Percentiles rank a stretch among this genome's conserved stretches.
Evolutionary conservation across 768 basidiomycete species (phyloP).

Genomic region (Leccinellum luteum): DNA sequence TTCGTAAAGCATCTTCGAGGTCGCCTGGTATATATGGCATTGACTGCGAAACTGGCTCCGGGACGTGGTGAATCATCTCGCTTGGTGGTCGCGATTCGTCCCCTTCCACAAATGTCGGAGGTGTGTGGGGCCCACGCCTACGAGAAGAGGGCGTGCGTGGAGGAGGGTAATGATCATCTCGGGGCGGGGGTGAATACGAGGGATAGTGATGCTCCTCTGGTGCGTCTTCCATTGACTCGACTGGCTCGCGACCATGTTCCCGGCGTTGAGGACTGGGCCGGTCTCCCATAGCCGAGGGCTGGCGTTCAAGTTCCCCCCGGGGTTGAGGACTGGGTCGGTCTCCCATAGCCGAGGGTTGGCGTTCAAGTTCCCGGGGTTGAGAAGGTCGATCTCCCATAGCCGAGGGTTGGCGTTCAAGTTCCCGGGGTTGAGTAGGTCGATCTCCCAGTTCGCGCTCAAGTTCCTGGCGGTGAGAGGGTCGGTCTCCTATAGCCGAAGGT

Average conservation of each 20-base stretch:
- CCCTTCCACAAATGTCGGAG: slow-evolving; percentile 18
- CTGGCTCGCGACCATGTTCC: neutral
- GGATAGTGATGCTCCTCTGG: slow-evolving; percentile 2
- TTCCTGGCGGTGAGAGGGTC: too few species aligned
- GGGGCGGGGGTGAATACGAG: slow-evolving; percentile 5
- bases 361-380: neutral
- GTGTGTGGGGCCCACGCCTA: slow-evolving; percentile 12
- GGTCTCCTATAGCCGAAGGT: neutral
- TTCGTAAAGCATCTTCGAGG: slow-evolving; percentile 45
- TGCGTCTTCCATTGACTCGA: neutral
- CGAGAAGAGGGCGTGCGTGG: slow-evolving; percentile 16
- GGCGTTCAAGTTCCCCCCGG: neutral
- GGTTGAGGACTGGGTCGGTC: neutral
- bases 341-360: neutral
- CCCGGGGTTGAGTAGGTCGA: neutral
- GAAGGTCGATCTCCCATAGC: neutral
- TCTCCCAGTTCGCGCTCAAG: neutral
- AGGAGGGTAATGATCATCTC: slow-evolving; percentile 4
- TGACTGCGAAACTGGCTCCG: slow-evolving; percentile 15
- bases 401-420: neutral
- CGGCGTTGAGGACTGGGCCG: neutral
- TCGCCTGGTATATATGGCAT: slow-evolving; percentile 26
- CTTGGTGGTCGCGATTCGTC: slow-evolving; percentile 21
- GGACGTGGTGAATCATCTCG: slow-evolving; percentile 28
- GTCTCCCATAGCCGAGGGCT: slow-evolving; percentile 1